Base-by-base conservation (phyloP, 495 filamentous ascomycete species). In the Tuber melanosporum region DNA sequence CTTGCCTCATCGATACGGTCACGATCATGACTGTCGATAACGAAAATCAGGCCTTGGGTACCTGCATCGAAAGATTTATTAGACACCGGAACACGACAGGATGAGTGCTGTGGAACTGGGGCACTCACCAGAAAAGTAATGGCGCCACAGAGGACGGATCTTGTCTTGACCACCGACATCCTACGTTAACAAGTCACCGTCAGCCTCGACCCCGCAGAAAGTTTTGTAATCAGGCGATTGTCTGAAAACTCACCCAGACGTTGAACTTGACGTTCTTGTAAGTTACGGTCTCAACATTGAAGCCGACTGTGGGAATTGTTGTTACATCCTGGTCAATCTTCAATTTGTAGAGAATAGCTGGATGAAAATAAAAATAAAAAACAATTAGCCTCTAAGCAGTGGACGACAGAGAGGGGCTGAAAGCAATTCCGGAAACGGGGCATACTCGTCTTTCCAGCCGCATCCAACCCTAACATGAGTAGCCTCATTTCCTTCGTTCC, bases 181-280 rank as follows among this genome's bases (percentile, higher is more conserved):
- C 79, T 80, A 73, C 32, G 32, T 73, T 26, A n/a, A 44, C 39
- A 32, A 79, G 19, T 15, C 41, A 70, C 5, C 4, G n/a, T 66
- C 26, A 66, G 57, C 57, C 26, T 66, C 26, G 57, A 66, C 57
- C 57, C n/a, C 42, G 74, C 69, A 71, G 46, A 46, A 32, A 32
- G 7, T 3, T 44, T 43, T 36, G 43, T 43, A 71, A 66, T 44
- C 42, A 43, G 45, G 71, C 44, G 36, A 47, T n/a, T 41, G 62
- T 41, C 57, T 3, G 22, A 71, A 62, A 76, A 75, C 78, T 73
- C 45, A 80, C 79, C 95, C 95, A 99, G 75, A 99, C 94, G 82
- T 97, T 98, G 88, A 99, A 99, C 85, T 98, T 97, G 84, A 97
- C 93, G 84, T 99, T 99, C 88, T 97, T 97, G 87, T 97, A 97